A percentile compares a stretch with the other conserved stretches of the same genome.
Evolutionary conservation across 1,284 basidiomycete species (phyloP).

Genomic region (Schizopora paradoxa): DNA sequence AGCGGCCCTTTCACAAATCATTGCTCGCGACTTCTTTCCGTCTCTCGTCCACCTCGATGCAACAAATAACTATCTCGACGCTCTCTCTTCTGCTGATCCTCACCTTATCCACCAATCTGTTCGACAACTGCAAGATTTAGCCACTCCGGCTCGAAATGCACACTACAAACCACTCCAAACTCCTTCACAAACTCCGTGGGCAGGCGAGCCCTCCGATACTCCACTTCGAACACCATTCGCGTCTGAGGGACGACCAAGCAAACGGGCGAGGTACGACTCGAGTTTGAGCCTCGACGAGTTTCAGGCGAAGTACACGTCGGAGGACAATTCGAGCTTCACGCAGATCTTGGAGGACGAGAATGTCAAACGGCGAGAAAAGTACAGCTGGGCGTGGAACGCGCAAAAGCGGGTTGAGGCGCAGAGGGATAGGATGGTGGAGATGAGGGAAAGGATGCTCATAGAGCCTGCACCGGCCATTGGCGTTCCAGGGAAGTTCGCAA

Average conservation of each 20-base stretch:
- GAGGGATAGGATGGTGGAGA: conserved; percentile 55
- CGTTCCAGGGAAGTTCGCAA: conserved; percentile 59
- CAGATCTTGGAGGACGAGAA: conserved; percentile 89
- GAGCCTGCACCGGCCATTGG: conserved; percentile 60
- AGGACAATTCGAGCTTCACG: conserved; percentile 93
- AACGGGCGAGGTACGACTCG: conserved; percentile 54
- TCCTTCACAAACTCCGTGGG: conserved; percentile 63
- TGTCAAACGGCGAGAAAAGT: conserved; percentile 65
- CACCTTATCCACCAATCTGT: conserved; percentile 69
- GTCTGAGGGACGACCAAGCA: conserved; percentile 38
- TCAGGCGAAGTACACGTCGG: conserved; percentile 87
- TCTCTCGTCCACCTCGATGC: conserved; percentile 83
- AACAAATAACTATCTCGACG: conserved; percentile 80
- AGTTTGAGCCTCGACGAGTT: conserved; percentile 75
- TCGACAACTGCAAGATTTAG: conserved; percentile 62
- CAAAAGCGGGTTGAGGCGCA: conserved; percentile 72
- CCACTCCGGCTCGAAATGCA: conserved; percentile 43
- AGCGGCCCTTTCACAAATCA: conserved; percentile 86
- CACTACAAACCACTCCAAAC: conserved; percentile 41
- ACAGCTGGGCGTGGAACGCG: conserved; percentile 89
- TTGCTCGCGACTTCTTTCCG: conserved; percentile 97
- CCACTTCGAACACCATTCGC: conserved; percentile 44
- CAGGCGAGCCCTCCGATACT: conserved; percentile 58
- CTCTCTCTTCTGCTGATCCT: conserved; percentile 68
- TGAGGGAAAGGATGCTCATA: conserved; percentile 59